Evolutionary conservation across 2,329 filamentous ascomycete species (phyloP).

Genomic region (Ophidiomyces ophidiicola): DNA sequence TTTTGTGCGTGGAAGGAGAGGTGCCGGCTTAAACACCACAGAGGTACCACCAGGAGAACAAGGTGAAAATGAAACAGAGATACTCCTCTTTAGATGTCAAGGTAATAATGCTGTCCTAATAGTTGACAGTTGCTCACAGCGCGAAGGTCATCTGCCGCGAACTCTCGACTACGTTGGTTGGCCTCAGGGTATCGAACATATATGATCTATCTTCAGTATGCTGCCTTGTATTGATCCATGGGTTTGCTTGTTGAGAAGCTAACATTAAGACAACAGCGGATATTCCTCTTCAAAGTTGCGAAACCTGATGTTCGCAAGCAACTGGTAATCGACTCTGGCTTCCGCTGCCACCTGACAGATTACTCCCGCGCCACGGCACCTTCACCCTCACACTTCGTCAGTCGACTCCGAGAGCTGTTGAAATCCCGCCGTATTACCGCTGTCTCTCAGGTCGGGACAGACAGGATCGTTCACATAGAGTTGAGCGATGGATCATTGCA

Average conservation of each 20-base stretch:
- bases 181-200: conserved; percentile 77
- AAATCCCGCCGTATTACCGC: conserved; percentile 74
- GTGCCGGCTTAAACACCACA: neutral
- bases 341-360: conserved; percentile 85
- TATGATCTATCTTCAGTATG: conserved; percentile 79
- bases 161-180: conserved; percentile 62
- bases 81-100: conserved; percentile 48
- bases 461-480: conserved; percentile 80
- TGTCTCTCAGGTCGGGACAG: conserved; percentile 77
- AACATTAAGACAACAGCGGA: conserved; percentile 43
- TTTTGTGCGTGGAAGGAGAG: neutral
- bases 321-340: conserved; percentile 84
- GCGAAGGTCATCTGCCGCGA: conserved; percentile 82
- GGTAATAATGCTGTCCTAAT: conserved; percentile 25
- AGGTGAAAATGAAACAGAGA: conserved; percentile 44
- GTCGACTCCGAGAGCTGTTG: conserved; percentile 71
- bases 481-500: conserved; percentile 86
- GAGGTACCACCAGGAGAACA: neutral
- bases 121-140: neutral
- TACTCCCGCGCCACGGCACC: conserved; percentile 79
- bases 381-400: conserved; percentile 73
- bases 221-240: neutral
- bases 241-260: neutral
- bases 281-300: conserved; percentile 88
- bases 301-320: conserved; percentile 83